These are phyloP conservation scores for Cladosporium colombiae DNA, from an alignment of 2,329 filamentous ascomycete species.

Conservation along the genomic window DNA sequence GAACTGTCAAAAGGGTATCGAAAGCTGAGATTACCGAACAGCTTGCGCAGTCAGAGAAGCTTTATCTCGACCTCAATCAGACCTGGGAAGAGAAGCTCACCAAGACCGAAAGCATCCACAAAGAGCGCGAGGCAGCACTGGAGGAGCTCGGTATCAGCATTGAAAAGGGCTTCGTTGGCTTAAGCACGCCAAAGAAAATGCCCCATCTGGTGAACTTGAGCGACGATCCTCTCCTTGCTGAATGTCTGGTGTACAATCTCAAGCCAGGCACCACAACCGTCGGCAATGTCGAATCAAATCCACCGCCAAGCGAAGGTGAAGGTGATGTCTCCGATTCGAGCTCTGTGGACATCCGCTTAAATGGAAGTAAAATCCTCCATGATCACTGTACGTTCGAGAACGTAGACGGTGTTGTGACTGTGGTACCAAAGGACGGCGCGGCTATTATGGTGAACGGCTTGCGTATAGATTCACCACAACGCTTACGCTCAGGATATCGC, in stretches of 20 bases:
- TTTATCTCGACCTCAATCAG: slow-evolving; percentile 93
- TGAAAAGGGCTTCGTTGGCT: slow-evolving; percentile 93
- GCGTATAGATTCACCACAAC: slow-evolving; percentile 80
- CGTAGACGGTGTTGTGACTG: slow-evolving; percentile 85
- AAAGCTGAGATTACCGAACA: slow-evolving; percentile 98
- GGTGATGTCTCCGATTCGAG: slow-evolving; percentile 5
- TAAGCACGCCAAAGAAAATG: slow-evolving; percentile 98
- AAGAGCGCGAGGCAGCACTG: slow-evolving; percentile 89
- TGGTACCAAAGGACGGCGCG: slow-evolving; percentile 86
- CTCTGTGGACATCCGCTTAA: slow-evolving; percentile 83
- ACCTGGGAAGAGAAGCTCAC: slow-evolving; percentile 97
- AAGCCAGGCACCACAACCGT: slow-evolving; percentile 94
- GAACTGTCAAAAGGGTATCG: slow-evolving; percentile 88
- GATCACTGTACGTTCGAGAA: slow-evolving; percentile 97
- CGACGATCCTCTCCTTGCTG: slow-evolving; percentile 76
- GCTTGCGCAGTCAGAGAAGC: slow-evolving; percentile 91
- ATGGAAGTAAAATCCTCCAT: slow-evolving; percentile 87
- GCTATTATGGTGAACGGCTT: slow-evolving; percentile 98
- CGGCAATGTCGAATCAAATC: slow-evolving; percentile 83
- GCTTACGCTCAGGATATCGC: slow-evolving; percentile 86
- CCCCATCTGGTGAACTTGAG: slow-evolving; percentile 97
- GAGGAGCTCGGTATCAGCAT: slow-evolving; percentile 98
- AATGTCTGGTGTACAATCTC: slow-evolving; percentile 96
- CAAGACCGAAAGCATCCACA: slow-evolving; percentile 96
- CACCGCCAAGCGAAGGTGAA: slow-evolving; percentile 9